Percentiles rank a stretch among this genome's conserved stretches.
Evolutionary conservation across 495 filamentous ascomycete genomes (phyloP).

Genomic region (Chaetomium fimeti): DNA sequence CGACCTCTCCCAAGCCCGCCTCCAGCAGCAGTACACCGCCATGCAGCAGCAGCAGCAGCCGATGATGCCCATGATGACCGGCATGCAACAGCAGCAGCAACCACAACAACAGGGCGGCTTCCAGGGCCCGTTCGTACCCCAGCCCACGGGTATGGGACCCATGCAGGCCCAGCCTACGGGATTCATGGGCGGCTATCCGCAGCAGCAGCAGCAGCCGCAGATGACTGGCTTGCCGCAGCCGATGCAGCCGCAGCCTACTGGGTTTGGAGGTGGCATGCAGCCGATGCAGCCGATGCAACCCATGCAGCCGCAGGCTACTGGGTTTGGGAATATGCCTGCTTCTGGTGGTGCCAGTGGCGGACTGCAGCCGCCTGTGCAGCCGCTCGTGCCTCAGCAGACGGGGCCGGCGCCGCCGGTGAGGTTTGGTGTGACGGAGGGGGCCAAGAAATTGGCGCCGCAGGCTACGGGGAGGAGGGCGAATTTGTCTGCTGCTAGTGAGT

Average conservation of each 20-base stretch:
- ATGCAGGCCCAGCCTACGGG: slow-evolving; percentile 65
- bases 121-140: slow-evolving; percentile 37
- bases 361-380: slow-evolving; percentile 31
- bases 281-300: slow-evolving; percentile 54
- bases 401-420: slow-evolving; percentile 87
- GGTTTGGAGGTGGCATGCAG: slow-evolving; percentile 41
- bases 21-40: slow-evolving; percentile 55
- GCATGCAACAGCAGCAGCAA: slow-evolving; percentile 39
- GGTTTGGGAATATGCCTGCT: slow-evolving; percentile 40
- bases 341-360: slow-evolving; percentile 1
- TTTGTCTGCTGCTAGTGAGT: slow-evolving; percentile 91
- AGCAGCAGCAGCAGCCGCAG: slow-evolving; percentile 54
- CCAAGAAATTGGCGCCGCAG: slow-evolving; percentile 80
- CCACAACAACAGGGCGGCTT: slow-evolving; percentile 45
- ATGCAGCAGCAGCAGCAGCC: slow-evolving; percentile 38
- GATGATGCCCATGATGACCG: slow-evolving; percentile 46
- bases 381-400: slow-evolving; percentile 83
- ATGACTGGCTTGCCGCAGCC: slow-evolving; percentile 53
- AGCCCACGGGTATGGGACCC: slow-evolving; percentile 42
- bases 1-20: slow-evolving; percentile 66
- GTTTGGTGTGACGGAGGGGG: slow-evolving; percentile 72
- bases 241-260: slow-evolving; percentile 50
- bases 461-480: slow-evolving; percentile 88
- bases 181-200: slow-evolving; percentile 53
- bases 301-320: slow-evolving; percentile 58